phyloP scores from a whole-genome alignment of 2,329 filamentous ascomycete genomes.

The Whalleya microplaca region DNA sequence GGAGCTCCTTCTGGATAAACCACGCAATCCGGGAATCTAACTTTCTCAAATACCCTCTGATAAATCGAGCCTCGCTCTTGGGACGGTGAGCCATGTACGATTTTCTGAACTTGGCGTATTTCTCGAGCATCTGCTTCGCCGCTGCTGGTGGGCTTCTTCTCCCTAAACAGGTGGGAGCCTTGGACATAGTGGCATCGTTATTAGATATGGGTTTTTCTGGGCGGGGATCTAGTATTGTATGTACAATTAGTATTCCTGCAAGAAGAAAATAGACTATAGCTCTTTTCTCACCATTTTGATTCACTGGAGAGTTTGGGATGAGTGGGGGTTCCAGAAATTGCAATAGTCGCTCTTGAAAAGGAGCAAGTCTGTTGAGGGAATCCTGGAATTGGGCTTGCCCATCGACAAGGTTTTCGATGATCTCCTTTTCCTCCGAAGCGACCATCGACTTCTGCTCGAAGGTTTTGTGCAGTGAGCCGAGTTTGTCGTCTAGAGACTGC shows the following conservation, averaged over 20 bases:
- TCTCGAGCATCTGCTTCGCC: conserved; percentile 14
- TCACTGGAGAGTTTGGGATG: neutral
- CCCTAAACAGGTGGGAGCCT: neutral
- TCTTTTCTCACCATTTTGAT: too few relatives aligned
- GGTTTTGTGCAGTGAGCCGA: neutral
- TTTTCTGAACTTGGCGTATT: conserved; percentile 24
- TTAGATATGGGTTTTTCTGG: neutral
- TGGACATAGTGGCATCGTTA: neutral
- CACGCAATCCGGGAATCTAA: conserved; percentile 24
- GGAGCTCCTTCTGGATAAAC: conserved; percentile 24
- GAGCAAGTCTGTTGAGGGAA: neutral
- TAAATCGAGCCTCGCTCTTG: conserved; percentile 23
- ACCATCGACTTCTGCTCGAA: neutral
- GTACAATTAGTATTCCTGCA: too few relatives aligned
- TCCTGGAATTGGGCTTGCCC: neutral
- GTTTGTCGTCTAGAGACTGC: neutral
- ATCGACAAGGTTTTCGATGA: neutral
- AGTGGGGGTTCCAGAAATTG: neutral
- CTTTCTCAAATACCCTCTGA: conserved; percentile 23
- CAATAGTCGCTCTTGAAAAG: neutral
- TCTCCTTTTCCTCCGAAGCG: neutral
- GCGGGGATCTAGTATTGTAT: neutral
- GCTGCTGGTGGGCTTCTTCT: conserved; percentile 11
- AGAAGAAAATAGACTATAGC: too few relatives aligned
- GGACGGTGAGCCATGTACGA: conserved; percentile 24